Conservation (phyloP, 805 yeast genomes). For the Yarrowia porcina region DNA sequence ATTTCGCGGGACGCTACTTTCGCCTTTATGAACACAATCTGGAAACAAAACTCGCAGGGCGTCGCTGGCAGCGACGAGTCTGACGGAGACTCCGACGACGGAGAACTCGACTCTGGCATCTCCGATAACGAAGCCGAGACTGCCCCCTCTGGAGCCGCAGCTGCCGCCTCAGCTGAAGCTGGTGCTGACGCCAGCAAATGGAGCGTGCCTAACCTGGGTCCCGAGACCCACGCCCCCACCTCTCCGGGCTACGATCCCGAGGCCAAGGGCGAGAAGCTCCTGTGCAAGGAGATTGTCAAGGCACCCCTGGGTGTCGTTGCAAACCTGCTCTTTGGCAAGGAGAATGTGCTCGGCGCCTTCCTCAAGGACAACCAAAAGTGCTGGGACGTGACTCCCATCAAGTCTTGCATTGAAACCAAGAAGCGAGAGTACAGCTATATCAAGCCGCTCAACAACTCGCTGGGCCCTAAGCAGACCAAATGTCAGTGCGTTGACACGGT, state of each 20-base stretch:
- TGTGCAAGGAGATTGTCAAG: constrained; percentile 51
- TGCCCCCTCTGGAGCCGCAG: background rate
- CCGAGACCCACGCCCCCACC: constrained; percentile 61
- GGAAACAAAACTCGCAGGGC: constrained; percentile 46
- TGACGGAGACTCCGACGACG: constrained; percentile 26
- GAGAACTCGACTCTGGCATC: constrained; percentile 25
- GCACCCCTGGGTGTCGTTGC: constrained; percentile 80
- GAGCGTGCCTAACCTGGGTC: constrained; percentile 54
- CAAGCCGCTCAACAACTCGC: constrained; percentile 71
- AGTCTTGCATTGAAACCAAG: constrained; percentile 31
- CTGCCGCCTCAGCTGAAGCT: constrained; percentile 10
- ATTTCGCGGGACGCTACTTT: constrained; percentile 74
- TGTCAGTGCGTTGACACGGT: constrained; percentile 67
- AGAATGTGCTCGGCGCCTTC: constrained; percentile 45
- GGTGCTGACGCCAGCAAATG: constrained; percentile 27
- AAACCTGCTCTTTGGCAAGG: constrained; percentile 65
- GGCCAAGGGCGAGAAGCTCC: constrained; percentile 49
- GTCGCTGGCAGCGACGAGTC: constrained; percentile 21
- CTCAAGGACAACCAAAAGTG: constrained; percentile 30
- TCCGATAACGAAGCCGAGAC: constrained; percentile 21
- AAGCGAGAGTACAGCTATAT: constrained; percentile 56
- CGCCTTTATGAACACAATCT: constrained; percentile 63
- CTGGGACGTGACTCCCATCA: constrained; percentile 24
- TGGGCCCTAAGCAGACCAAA: constrained; percentile 91
- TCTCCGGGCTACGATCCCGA: constrained; percentile 45